Conservation (phyloP, 2,329 filamentous ascomycete species). For the Xylariaceae sp. region DNA sequence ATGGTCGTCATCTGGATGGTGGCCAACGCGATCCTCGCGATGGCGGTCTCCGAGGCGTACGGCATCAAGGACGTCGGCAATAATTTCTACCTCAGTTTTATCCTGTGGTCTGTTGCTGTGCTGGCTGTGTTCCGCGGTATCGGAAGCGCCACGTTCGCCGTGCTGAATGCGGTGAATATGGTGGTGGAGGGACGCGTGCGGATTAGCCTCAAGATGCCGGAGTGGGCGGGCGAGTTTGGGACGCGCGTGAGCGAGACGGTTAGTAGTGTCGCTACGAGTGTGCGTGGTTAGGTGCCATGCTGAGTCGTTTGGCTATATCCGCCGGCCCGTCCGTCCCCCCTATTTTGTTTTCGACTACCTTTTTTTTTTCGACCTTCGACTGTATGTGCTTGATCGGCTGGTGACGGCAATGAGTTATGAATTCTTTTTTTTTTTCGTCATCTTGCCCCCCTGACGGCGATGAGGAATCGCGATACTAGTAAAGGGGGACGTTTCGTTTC, state of each 20-base stretch:
- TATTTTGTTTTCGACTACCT: not conserved
- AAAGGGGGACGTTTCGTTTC: not conserved
- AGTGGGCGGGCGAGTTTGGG: constrained; percentile 41
- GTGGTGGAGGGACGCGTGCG: constrained; percentile 78
- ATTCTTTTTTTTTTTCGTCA: not conserved
- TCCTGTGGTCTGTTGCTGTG: constrained; percentile 84
- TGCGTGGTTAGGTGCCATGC: constrained; percentile 13
- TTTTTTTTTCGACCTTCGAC: not conserved
- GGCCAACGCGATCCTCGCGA: constrained; percentile 84
- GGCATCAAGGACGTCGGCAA: constrained; percentile 62
- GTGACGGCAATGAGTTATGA: not conserved
- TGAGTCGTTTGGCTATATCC: not conserved
- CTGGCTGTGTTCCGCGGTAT: constrained; percentile 84
- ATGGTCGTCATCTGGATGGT: constrained; percentile 96
- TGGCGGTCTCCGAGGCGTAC: constrained; percentile 88
- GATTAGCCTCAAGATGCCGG: constrained; percentile 50
- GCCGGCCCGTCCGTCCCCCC: too few relatives aligned
- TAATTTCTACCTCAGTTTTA: constrained; percentile 89
- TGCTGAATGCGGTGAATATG: constrained; percentile 79
- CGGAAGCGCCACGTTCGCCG: constrained; percentile 72
- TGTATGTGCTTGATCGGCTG: not conserved
- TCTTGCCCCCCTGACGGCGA: not conserved
- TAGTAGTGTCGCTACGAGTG: constrained; percentile 41
- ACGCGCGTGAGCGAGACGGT: constrained; percentile 41
- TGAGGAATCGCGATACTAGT: not conserved